A percentile compares a stretch with the other conserved stretches of the same genome.
Evolutionary conservation across 2,329 filamentous ascomycete species (phyloP).

Genomic region (Diaporthe vexans): DNA sequence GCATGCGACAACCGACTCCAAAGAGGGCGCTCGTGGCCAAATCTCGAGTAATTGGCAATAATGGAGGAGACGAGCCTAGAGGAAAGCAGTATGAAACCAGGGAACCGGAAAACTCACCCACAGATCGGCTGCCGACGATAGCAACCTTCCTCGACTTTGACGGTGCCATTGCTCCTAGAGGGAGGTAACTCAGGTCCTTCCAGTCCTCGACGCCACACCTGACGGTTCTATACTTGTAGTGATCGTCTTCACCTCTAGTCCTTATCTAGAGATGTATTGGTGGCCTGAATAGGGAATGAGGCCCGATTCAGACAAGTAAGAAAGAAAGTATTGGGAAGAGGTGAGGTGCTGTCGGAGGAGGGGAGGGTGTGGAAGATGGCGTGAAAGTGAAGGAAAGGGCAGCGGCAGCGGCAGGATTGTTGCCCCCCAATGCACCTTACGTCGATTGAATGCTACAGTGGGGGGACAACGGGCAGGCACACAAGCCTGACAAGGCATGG

Average conservation of each 20-base stretch:
- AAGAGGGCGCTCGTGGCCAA: background rate
- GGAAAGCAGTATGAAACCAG: background rate
- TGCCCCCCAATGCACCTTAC: slow-evolving; percentile 26
- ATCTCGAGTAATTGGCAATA: background rate
- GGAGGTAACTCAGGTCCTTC: slow-evolving; percentile 29
- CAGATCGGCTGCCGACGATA: slow-evolving; percentile 94
- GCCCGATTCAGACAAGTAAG: slow-evolving; percentile 3
- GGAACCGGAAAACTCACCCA: slow-evolving; percentile 62
- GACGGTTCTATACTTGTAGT: slow-evolving; percentile 22
- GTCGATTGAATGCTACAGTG: slow-evolving; percentile 34
- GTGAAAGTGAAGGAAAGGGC: slow-evolving; percentile 13
- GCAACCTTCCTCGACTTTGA: slow-evolving; percentile 95
- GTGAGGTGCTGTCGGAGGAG: background rate
- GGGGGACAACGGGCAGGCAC: slow-evolving; percentile 20
- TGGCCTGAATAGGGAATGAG: slow-evolving; percentile 2
- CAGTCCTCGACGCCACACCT: slow-evolving; percentile 16
- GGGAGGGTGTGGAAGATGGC: background rate
- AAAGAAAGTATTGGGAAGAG: background rate
- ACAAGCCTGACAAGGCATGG: background rate
- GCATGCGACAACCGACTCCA: slow-evolving; percentile 22
- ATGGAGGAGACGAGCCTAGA: background rate
- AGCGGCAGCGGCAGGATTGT: slow-evolving; percentile 12
- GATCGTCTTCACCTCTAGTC: slow-evolving; percentile 25
- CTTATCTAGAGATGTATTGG: slow-evolving; percentile 15
- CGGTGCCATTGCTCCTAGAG: slow-evolving; percentile 66